Conservation (phyloP, 495 filamentous ascomycete genomes). For the Tuber umbilicatum region DNA sequence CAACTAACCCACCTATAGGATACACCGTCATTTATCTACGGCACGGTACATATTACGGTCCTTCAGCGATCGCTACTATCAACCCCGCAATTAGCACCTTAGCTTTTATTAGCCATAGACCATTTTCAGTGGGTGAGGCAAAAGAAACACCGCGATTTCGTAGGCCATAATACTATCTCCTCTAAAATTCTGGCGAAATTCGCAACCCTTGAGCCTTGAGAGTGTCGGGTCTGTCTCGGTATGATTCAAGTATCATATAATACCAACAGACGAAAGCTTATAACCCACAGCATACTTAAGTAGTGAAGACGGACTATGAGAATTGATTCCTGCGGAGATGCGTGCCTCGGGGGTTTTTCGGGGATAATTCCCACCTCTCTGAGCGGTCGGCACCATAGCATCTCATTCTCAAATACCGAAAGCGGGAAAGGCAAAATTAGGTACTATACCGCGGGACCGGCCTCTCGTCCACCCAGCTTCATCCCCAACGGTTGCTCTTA, state of each 20-base stretch:
- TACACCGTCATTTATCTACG: background rate
- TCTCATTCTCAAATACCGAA: background rate
- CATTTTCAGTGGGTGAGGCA: background rate
- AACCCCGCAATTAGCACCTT: background rate
- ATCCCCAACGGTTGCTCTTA: background rate
- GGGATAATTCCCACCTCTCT: background rate
- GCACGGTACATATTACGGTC: background rate
- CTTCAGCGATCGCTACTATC: background rate
- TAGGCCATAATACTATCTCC: background rate
- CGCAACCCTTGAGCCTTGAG: background rate
- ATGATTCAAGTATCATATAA: background rate
- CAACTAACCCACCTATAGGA: background rate
- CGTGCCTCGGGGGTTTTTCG: background rate
- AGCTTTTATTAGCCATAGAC: background rate
- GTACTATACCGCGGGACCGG: background rate
- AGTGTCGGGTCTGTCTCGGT: background rate
- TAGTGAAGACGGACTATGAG: background rate
- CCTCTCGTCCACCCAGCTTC: background rate
- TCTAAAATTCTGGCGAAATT: background rate
- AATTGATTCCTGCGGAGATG: background rate
- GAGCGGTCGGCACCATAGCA: background rate
- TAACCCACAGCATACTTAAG: too few species aligned
- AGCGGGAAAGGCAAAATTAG: background rate
- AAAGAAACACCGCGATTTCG: background rate
- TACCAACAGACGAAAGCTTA: too few species aligned